Percentiles rank a stretch among this genome's conserved stretches.
Conservation (phyloP, 2,329 filamentous ascomycete species). For the Exophiala sp. region DNA sequence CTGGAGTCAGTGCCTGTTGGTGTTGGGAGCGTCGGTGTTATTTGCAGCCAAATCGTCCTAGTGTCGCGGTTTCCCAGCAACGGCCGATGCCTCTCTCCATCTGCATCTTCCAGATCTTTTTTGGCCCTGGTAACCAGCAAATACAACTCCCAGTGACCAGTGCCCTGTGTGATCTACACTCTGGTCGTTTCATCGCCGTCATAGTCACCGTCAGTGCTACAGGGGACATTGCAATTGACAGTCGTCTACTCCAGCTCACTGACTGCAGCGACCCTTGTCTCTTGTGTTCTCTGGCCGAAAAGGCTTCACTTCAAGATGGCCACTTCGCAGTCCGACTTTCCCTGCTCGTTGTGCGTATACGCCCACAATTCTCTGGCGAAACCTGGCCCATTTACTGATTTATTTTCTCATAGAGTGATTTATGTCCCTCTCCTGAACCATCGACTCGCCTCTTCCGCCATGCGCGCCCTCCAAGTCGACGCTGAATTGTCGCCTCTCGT, state of each 20-base stretch:
- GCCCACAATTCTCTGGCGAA: neutral
- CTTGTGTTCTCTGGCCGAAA: neutral
- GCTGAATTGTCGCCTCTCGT: constrained; percentile 83
- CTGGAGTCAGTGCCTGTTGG: neutral
- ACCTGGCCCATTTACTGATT: neutral
- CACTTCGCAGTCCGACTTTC: constrained; percentile 35
- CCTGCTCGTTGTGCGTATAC: constrained; percentile 36
- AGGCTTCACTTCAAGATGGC: constrained; percentile 9
- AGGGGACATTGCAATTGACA: neutral
- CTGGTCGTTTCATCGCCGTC: neutral
- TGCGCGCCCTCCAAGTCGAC: constrained; percentile 74
- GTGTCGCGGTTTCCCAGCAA: constrained; percentile 1
- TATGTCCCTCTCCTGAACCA: constrained; percentile 74
- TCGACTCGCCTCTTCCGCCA: constrained; percentile 69
- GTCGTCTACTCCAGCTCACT: neutral
- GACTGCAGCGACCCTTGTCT: neutral
- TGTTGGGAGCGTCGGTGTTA: neutral
- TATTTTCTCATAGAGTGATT: constrained; percentile 53
- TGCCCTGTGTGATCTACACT: too few relatives aligned
- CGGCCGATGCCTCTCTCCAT: neutral
- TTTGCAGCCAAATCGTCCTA: constrained; percentile 4
- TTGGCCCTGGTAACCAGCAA: neutral
- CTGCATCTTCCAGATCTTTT: neutral
- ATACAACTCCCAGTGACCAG: too few relatives aligned
- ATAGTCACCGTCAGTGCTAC: neutral